phyloP scores from a whole-genome alignment of 129 eudicot species.

The Apium graveolens region DNA sequence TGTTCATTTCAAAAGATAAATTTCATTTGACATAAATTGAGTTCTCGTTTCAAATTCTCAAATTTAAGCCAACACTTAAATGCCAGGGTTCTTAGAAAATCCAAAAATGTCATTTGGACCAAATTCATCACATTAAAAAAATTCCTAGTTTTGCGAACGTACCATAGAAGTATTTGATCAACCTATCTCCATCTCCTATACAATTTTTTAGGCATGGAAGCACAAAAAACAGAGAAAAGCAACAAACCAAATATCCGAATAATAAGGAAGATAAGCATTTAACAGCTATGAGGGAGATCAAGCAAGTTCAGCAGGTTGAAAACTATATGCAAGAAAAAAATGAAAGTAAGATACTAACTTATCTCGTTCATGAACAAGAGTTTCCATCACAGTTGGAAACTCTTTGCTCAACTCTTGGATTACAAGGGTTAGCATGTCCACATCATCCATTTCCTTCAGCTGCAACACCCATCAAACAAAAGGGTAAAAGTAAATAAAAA shows the following conservation, averaged over 20 bases:
- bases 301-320: neutral
- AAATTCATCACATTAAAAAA: neutral
- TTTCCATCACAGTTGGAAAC: conserved; percentile 88
- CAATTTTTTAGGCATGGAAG: neutral
- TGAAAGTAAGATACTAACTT: conserved; percentile 43
- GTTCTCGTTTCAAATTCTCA: neutral
- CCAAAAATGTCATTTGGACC: neutral
- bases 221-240: neutral
- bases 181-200: neutral
- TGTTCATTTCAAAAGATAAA: neutral
- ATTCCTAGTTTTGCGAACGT: neutral
- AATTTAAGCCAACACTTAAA: neutral
- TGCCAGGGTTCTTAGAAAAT: neutral
- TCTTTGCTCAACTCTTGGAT: conserved; percentile 95
- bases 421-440: conserved; percentile 85
- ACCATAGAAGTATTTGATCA: neutral
- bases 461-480: conserved; percentile 18
- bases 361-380: conserved; percentile 92
- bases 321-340: neutral
- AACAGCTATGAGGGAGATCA: neutral
- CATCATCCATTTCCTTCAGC: conserved; percentile 94
- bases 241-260: neutral
- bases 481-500: neutral
- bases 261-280: neutral
- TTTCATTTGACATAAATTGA: neutral